These are phyloP conservation scores for Pseudogymnoascus sp. DNA, from an alignment of 2,329 filamentous ascomycete species.

Conservation along the genomic window DNA sequence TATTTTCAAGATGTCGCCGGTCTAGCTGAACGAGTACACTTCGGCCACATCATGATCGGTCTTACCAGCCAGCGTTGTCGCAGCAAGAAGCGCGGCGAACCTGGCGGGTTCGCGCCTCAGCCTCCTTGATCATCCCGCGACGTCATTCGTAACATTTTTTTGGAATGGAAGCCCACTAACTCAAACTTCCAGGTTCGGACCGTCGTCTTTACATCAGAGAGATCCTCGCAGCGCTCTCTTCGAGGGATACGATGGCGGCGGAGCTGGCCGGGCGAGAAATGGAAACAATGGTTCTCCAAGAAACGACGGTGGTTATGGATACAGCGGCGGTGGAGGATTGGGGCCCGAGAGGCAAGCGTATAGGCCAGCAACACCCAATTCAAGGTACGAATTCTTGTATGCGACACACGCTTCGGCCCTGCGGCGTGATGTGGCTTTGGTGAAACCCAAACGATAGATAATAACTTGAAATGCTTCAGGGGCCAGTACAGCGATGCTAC, in stretches of 20 bases:
- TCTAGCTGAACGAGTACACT: background rate
- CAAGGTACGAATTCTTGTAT: slow-evolving; percentile 41
- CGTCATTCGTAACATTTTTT: background rate
- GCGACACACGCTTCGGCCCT: background rate
- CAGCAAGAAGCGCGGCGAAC: background rate
- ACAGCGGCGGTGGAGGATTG: slow-evolving; percentile 35
- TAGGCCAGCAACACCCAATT: slow-evolving; percentile 65
- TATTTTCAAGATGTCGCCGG: background rate
- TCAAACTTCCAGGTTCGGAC: slow-evolving; percentile 49
- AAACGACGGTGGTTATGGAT: slow-evolving; percentile 40
- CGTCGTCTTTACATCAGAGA: slow-evolving; percentile 65
- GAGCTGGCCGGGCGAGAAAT: slow-evolving; percentile 11
- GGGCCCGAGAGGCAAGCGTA: slow-evolving; percentile 38
- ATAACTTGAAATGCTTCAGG: slow-evolving; percentile 34
- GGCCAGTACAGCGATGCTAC: slow-evolving; percentile 92
- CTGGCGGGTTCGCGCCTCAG: background rate
- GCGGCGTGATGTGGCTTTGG: background rate
- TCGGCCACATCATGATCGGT: background rate
- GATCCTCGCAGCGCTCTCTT: slow-evolving; percentile 67
- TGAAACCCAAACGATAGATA: background rate
- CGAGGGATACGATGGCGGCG: slow-evolving; percentile 60
- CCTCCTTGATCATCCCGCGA: background rate
- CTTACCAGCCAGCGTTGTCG: background rate
- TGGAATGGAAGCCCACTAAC: background rate
- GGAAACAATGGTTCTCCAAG: slow-evolving; percentile 13